Conservation (phyloP, 2,329 filamentous ascomycete species). For the Trichoderma lentiforme region DNA sequence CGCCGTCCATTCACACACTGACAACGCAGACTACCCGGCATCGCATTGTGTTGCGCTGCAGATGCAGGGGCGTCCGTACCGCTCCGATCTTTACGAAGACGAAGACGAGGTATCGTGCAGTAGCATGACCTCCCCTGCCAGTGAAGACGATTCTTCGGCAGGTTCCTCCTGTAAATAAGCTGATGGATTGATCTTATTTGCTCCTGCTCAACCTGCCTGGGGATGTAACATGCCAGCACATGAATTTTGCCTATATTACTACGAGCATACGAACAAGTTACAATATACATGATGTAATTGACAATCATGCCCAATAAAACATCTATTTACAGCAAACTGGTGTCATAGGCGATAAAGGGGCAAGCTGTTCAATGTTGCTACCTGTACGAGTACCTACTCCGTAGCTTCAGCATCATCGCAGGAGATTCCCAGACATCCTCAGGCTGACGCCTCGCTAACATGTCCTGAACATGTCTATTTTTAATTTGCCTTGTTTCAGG, state of each 20-base stretch:
- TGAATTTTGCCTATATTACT: background rate
- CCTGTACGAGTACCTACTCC: background rate
- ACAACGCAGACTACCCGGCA: conserved; percentile 8
- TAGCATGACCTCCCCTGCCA: background rate
- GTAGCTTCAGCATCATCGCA: background rate
- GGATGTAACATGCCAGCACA: background rate
- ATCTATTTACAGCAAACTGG: background rate
- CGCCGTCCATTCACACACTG: conserved; percentile 4
- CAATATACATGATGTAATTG: background rate
- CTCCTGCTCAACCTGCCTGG: background rate
- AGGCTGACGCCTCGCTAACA: background rate
- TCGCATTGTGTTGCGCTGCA: conserved; percentile 8
- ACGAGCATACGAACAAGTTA: background rate
- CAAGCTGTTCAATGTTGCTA: background rate
- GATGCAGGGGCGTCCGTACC: conserved; percentile 7
- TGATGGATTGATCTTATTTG: background rate
- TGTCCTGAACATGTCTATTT: conserved; percentile 14
- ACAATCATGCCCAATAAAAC: background rate
- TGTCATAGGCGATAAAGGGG: background rate
- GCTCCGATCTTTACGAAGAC: background rate
- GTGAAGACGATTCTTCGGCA: background rate
- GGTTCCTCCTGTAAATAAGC: background rate
- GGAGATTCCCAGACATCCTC: background rate
- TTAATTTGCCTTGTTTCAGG: conserved; percentile 11
- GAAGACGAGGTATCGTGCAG: background rate